Evolutionary conservation across 495 filamentous ascomycete genomes (phyloP), one percentile per base, ranked within the genome.

Genomic region (Glonium stellatum): DNA sequence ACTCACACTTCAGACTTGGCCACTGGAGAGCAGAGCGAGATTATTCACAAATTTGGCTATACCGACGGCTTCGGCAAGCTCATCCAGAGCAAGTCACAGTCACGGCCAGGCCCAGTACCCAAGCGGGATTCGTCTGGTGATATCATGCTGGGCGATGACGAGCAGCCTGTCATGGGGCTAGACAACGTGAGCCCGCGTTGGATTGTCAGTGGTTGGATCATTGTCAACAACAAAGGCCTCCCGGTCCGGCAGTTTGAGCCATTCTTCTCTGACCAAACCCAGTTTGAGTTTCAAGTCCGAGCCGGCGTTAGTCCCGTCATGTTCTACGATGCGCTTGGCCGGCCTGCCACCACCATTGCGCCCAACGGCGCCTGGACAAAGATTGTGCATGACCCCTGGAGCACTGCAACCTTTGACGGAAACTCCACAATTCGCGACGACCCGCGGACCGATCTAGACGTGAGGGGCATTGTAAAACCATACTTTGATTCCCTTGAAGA

Each of bases 141-240:
- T n/a, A n/a, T n/a, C n/a, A n/a, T n/a, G n/a, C n/a, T n/a, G n/a
- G n/a, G n/a, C n/a, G n/a, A n/a, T n/a, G n/a, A n/a, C n/a, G n/a
- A n/a, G n/a, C n/a, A n/a, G n/a, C n/a, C n/a, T n/a, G n/a, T n/a
- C n/a, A n/a, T n/a, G n/a, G n/a, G n/a, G n/a, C n/a, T n/a, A n/a
- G n/a, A n/a, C n/a, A n/a, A n/a, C n/a, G n/a, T n/a, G n/a, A n/a
- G n/a, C 4, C 8, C 12, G n/a, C 58, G 58, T 2, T 72, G 69
- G 69, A 35, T 66, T 8, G 55, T 21, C 9, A 66, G 48, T 25
- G 69, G 63, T 5, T 71, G 70, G 67, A 51, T 27, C 0, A 53
- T 71, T 18, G 35, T 25, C 37, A 67, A 71, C 58, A 72, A 70
- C 54, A 73, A 71, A 48, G 63, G 57, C 13, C 44, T 39, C 0